These are phyloP conservation scores for Lepidium campestre DNA, from an alignment of 441 rosid species.

Conservation along the genomic window DNA sequence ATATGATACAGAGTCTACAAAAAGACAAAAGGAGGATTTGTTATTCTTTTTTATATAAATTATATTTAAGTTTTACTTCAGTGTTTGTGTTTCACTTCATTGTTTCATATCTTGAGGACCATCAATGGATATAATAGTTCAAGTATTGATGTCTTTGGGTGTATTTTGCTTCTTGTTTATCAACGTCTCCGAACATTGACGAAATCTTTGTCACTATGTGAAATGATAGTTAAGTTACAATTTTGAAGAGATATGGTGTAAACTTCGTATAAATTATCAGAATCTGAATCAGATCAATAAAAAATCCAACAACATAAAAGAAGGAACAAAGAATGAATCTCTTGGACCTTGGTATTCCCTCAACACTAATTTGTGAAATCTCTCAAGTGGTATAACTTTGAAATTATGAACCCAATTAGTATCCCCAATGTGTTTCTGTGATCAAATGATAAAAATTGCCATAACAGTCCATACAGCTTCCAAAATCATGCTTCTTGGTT, in stretches of 20 bases:
- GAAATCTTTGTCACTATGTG: background rate
- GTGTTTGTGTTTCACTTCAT: background rate
- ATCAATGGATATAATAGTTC: background rate
- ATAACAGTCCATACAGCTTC: background rate
- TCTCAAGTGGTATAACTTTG: constrained; percentile 10
- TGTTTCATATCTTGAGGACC: background rate
- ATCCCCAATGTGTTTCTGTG: background rate
- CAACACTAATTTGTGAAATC: background rate
- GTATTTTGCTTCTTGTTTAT: background rate
- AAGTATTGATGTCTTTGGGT: background rate
- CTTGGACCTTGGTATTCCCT: background rate
- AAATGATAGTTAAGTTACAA: background rate
- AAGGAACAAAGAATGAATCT: background rate
- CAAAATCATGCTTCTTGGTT: constrained; percentile 35
- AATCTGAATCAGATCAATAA: constrained; percentile 5
- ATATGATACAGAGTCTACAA: constrained; percentile 16
- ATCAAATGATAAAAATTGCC: constrained; percentile 3
- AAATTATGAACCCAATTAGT: constrained; percentile 6
- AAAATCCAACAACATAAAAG: background rate
- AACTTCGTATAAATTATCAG: background rate
- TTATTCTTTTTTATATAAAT: constrained; percentile 6
- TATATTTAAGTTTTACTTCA: background rate
- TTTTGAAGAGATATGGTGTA: background rate
- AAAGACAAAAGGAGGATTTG: background rate
- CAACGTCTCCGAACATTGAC: background rate